phyloP scores from a whole-genome alignment of 345 rosid species.

The Eucalyptus tenuipes region DNA sequence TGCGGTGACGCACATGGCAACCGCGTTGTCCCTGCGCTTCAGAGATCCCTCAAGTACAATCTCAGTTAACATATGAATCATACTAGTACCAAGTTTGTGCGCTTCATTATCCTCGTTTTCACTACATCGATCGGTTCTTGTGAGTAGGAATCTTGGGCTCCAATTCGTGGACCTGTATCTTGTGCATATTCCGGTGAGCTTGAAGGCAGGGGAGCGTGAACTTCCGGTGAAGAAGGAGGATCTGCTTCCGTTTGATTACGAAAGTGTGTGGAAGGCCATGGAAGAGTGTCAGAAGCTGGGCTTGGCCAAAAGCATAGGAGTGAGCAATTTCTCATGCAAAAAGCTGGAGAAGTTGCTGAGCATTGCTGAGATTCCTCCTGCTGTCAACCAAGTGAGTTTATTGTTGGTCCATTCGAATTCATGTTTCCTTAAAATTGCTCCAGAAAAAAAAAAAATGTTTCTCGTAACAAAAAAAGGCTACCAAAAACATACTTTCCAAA shows the following conservation, averaged over 20 bases:
- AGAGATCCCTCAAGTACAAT: not conserved
- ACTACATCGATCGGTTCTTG: not conserved
- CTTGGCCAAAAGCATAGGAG: slow-evolving; percentile 22
- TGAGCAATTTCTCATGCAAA: slow-evolving; percentile 19
- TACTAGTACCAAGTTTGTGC: not conserved
- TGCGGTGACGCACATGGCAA: not conserved
- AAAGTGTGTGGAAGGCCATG: slow-evolving; percentile 24
- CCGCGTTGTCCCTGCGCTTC: slow-evolving; percentile 1
- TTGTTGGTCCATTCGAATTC: not conserved
- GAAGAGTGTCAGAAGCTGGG: slow-evolving; percentile 24
- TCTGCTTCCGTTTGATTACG: slow-evolving; percentile 3
- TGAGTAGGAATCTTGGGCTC: slow-evolving; percentile 13
- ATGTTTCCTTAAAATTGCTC: not conserved
- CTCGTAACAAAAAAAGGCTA: not conserved
- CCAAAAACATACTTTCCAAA: not conserved
- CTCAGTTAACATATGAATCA: not conserved
- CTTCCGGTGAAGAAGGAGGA: not conserved
- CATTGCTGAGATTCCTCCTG: slow-evolving; percentile 14
- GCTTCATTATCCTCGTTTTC: not conserved
- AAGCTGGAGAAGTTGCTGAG: slow-evolving; percentile 18
- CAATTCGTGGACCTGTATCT: slow-evolving; percentile 21
- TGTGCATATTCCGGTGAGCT: slow-evolving; percentile 6
- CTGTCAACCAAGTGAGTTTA: slow-evolving; percentile 16
- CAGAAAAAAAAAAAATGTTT: not conserved
- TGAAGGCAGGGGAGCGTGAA: not conserved